Evolutionary conservation across 2,329 filamentous ascomycete genomes (phyloP).

Genomic region (Beauveria scarabaeidicola): DNA sequence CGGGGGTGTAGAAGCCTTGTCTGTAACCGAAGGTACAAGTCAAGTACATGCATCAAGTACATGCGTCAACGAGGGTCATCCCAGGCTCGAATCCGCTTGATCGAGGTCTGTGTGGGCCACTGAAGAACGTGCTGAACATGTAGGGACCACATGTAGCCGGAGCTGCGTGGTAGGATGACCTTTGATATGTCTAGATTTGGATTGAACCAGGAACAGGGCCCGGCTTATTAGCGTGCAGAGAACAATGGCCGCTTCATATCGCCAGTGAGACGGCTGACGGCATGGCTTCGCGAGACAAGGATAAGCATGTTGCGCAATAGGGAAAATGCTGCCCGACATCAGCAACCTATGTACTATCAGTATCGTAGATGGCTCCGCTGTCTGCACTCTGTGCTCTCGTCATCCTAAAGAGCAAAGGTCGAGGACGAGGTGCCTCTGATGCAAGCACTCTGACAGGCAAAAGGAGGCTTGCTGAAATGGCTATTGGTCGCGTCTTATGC

Average conservation of each 20-base stretch:
- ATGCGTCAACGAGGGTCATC: background rate
- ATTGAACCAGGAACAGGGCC: background rate
- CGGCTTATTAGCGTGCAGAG: background rate
- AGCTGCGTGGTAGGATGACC: background rate
- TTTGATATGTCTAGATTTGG: background rate
- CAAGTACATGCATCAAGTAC: background rate
- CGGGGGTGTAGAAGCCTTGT: background rate
- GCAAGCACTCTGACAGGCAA: too few relatives aligned
- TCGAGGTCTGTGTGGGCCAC: slow-evolving; percentile 2
- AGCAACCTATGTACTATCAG: background rate
- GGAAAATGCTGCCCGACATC: background rate
- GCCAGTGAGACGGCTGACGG: background rate
- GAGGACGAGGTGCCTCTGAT: background rate
- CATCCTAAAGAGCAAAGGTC: background rate
- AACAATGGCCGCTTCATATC: background rate
- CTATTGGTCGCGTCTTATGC: background rate
- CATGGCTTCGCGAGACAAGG: background rate
- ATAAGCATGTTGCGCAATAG: background rate
- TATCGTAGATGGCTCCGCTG: background rate
- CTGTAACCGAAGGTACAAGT: slow-evolving; percentile 6
- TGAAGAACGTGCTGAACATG: background rate
- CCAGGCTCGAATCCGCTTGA: background rate
- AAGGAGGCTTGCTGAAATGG: background rate
- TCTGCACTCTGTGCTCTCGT: background rate
- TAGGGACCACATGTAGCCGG: background rate